Conservation (phyloP, 306 rosid species). For the Dryas alaskensis region DNA sequence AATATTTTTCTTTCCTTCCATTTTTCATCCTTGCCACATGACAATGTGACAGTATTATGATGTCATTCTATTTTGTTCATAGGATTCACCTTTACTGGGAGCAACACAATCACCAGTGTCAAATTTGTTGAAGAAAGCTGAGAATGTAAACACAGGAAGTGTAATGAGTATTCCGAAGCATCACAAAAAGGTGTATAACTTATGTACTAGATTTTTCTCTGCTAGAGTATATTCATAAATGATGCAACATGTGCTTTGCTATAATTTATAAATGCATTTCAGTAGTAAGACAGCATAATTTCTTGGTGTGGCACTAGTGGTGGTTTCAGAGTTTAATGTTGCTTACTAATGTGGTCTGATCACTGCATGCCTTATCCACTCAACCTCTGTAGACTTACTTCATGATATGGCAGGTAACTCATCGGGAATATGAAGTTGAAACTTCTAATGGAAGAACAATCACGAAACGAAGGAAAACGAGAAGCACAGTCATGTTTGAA, state of each 20-base stretch:
- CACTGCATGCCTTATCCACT: conserved; percentile 19
- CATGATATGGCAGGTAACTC: conserved; percentile 69
- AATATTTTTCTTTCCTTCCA: conserved; percentile 24
- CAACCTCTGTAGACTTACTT: conserved; percentile 15
- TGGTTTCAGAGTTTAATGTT: conserved; percentile 10
- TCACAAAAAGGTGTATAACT: conserved; percentile 66
- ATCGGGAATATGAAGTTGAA: conserved; percentile 89
- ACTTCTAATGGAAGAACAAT: conserved; percentile 90
- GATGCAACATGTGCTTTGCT: background rate
- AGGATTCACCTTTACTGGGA: conserved; percentile 65
- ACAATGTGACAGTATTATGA: conserved; percentile 14
- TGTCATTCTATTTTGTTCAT: conserved; percentile 25
- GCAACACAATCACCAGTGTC: conserved; percentile 73
- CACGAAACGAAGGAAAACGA: conserved; percentile 84
- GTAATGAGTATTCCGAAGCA: conserved; percentile 67
- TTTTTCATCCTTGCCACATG: conserved; percentile 18
- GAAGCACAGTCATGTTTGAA: conserved; percentile 93
- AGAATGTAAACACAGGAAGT: conserved; percentile 59
- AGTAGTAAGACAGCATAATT: background rate
- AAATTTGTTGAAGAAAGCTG: conserved; percentile 69
- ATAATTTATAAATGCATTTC: background rate
- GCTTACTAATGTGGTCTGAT: conserved; percentile 18
- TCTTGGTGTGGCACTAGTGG: background rate
- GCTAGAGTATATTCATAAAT: background rate
- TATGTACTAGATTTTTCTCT: background rate